Conservation (phyloP, 805 yeast species). For the Teunomyces aglyptinius region DNA sequence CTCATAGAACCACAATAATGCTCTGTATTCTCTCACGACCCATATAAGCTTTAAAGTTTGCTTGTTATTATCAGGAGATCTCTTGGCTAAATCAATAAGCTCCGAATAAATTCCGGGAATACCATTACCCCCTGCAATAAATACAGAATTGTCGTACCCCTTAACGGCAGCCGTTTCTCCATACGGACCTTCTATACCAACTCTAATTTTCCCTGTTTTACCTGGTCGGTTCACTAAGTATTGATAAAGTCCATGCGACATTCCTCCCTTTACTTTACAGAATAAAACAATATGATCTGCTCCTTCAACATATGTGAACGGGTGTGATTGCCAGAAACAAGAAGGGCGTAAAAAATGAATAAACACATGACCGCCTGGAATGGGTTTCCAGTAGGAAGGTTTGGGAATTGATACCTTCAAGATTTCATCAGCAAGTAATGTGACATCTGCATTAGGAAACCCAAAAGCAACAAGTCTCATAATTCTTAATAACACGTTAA, state of each 20-base stretch:
- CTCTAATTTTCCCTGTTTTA: conserved; percentile 24
- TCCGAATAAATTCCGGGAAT: conserved; percentile 55
- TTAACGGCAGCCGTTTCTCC: conserved; percentile 52
- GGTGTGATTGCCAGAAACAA: conserved; percentile 45
- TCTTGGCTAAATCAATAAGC: conserved; percentile 27
- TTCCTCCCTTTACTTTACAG: conserved; percentile 37
- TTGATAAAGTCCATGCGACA: conserved; percentile 31
- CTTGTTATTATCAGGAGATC: conserved; percentile 15
- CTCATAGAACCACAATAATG: conserved; percentile 49
- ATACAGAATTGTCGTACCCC: conserved; percentile 52
- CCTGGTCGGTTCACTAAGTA: conserved; percentile 27
- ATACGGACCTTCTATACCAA: conserved; percentile 66
- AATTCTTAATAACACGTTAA: conserved; percentile 33
- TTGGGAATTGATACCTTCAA: conserved; percentile 34
- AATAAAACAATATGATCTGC: conserved; percentile 24
- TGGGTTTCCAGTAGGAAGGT: conserved; percentile 35
- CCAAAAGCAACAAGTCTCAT: conserved; percentile 32
- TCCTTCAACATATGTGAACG: conserved; percentile 33
- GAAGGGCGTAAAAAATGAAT: conserved; percentile 32
- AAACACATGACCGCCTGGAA: conserved; percentile 43
- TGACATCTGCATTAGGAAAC: conserved; percentile 30
- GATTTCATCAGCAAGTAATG: conserved; percentile 35
- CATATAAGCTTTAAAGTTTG: conserved; percentile 50
- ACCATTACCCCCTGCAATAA: conserved; percentile 76
- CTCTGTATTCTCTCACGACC: conserved; percentile 54